Percentiles rank a stretch among this genome's conserved stretches.
phyloP scores from a whole-genome alignment of 164 flowering plant genomes.

The Magnolia kwangsiensis region DNA sequence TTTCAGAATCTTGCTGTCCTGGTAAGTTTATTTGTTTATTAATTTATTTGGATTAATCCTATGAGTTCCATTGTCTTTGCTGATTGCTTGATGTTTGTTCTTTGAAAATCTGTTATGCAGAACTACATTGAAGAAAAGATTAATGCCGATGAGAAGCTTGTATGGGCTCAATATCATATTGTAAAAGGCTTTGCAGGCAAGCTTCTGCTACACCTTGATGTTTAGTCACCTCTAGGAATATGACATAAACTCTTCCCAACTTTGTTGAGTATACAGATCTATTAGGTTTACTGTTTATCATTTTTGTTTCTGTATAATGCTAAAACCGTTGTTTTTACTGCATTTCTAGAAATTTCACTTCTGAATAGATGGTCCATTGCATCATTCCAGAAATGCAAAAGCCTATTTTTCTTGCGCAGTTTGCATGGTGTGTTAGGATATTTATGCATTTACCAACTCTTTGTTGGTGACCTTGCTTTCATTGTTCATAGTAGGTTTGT shows the following conservation, averaged over 20 bases:
- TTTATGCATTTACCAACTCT: not conserved
- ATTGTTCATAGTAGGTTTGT: not conserved
- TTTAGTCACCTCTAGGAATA: not conserved
- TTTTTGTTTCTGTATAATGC: not conserved
- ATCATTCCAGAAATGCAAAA: not conserved
- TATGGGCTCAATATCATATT: constrained; percentile 57
- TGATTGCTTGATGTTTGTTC: not conserved
- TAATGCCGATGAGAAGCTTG: constrained; percentile 45
- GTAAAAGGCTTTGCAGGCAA: constrained; percentile 72
- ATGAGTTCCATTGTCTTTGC: not conserved
- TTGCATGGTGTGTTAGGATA: too few species aligned
- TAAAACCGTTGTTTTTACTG: not conserved
- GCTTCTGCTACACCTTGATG: not conserved
- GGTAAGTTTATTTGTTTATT: constrained; percentile 27
- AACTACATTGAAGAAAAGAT: constrained; percentile 59
- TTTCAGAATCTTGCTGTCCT: constrained; percentile 55
- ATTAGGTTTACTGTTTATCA: not conserved
- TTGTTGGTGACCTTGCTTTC: not conserved
- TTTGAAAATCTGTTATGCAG: constrained; percentile 30
- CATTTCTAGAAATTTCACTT: not conserved
- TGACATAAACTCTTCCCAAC: not conserved
- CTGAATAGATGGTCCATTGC: not conserved
- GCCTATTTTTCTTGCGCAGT: not conserved
- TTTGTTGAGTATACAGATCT: not conserved
- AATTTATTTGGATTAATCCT: not conserved